These are phyloP conservation scores for Auriculariales sp. DNA, from an alignment of 768 basidiomycete genomes.

Conservation along the genomic window DNA sequence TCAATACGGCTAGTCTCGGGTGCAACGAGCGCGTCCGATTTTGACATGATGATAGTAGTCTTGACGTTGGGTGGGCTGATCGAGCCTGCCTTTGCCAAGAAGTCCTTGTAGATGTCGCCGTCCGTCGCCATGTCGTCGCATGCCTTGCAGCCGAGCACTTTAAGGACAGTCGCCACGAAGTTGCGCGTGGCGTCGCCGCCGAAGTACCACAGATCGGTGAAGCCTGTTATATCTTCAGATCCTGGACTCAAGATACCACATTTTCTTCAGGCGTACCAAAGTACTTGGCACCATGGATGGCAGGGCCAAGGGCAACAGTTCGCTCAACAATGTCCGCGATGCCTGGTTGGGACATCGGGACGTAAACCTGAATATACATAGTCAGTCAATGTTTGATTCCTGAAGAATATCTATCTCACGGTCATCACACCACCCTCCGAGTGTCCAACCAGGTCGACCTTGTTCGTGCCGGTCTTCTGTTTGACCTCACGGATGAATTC, in stretches of 20 bases:
- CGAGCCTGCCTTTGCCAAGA: neutral
- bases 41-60: neutral
- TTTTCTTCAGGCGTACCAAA: no score
- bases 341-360: neutral
- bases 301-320: neutral
- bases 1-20: neutral
- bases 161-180: neutral
- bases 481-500: neutral
- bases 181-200: neutral
- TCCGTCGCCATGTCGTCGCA: conserved; percentile 1
- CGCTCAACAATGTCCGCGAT: conserved; percentile 1
- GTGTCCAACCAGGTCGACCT: conserved; percentile 1
- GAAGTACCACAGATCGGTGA: neutral
- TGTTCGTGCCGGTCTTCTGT: neutral
- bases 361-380: no score
- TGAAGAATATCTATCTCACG: no score
- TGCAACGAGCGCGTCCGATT: neutral
- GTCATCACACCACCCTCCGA: neutral
- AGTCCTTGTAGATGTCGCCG: neutral
- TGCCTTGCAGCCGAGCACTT: neutral
- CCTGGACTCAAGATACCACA: no score
- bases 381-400: no score
- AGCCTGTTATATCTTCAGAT: no score
- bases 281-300: neutral
- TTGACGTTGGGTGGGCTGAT: neutral